Evolutionary conservation across 768 basidiomycete species (phyloP), one percentile per base, ranked within the genome.

Genomic region (Chalciporus chontae): DNA sequence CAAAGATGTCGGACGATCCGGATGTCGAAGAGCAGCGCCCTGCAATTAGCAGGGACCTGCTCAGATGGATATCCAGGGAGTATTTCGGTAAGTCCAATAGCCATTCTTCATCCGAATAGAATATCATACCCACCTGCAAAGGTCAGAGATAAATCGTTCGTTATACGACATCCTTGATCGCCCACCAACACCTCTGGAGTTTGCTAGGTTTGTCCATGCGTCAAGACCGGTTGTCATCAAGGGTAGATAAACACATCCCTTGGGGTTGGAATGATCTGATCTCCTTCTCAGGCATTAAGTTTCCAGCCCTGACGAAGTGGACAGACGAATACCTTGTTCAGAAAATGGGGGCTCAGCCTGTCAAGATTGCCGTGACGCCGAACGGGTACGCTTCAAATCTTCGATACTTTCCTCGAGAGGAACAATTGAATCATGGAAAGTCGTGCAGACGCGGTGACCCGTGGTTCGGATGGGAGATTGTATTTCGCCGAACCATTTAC

Each of bases 301-400:
- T 79, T 41, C 73, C 76, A n/a, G 76, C 67, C 27, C 61, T 70
- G 37, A 62, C 69, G 11, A 73, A 73, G 38, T 95, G 92, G 93
- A 73, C 79, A 10, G 71, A 84, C 61, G 71, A 78, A 42, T 85
- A 86, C 61, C 76, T 94, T 11, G 60, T 68, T 11, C 56, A 72
- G n/a, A 64, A 63, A 43, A 81, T 89, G 77, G 81, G 76, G 3
- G 67, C 78, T 4, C 66, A 65, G 23, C 46, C 55, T 27, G 76
- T 94, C 34, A 85, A 87, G 7, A 80, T 94, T 26, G 88, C 91
- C 2, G 75, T 87, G 37, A 94, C 92, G 5, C 89, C 91, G 0
- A 81, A 91, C 53, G 92, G 91, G 92, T 91, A 54, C 55, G 77
- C 34, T 18, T 7, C 17, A 14, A 51, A 23, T 39, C 15, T 38